A percentile compares a stretch with the other conserved stretches of the same genome.
phyloP scores from a whole-genome alignment of 164 flowering plant species.

The Berberis thunbergii region DNA sequence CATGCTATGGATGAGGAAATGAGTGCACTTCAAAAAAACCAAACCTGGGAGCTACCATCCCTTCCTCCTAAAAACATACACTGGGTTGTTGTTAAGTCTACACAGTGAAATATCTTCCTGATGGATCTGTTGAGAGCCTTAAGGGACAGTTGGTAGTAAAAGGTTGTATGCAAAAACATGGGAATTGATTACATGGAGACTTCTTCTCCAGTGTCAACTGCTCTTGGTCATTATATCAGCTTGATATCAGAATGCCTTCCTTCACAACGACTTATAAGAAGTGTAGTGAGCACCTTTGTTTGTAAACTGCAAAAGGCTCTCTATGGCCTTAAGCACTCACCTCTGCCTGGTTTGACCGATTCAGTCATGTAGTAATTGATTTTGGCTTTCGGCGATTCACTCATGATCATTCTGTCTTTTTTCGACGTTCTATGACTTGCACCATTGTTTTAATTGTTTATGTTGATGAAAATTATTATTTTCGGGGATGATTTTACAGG shows the following conservation, averaged over 20 bases:
- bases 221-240: neutral
- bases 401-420: neutral
- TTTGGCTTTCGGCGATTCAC: neutral
- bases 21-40: neutral
- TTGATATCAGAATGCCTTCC: neutral
- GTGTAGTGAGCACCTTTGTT: neutral
- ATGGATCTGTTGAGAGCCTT: neutral
- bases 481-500: neutral
- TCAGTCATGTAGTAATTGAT: neutral
- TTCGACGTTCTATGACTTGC: neutral
- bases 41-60: neutral
- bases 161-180: neutral
- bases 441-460: neutral
- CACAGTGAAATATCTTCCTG: conserved; percentile 1
- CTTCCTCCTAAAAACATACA: neutral
- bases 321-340: neutral
- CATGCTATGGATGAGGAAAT: conserved; percentile 3
- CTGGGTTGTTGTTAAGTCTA: conserved; percentile 1
- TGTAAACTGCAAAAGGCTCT: neutral
- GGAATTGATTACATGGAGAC: conserved; percentile 1
- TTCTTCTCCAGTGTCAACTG: neutral
- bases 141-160: conserved; percentile 1
- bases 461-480: conserved; percentile 2
- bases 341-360: neutral
- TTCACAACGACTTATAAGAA: neutral